Conservation (phyloP, 192 early-diverging fungal genomes). For the Geranomyces variabilis region DNA sequence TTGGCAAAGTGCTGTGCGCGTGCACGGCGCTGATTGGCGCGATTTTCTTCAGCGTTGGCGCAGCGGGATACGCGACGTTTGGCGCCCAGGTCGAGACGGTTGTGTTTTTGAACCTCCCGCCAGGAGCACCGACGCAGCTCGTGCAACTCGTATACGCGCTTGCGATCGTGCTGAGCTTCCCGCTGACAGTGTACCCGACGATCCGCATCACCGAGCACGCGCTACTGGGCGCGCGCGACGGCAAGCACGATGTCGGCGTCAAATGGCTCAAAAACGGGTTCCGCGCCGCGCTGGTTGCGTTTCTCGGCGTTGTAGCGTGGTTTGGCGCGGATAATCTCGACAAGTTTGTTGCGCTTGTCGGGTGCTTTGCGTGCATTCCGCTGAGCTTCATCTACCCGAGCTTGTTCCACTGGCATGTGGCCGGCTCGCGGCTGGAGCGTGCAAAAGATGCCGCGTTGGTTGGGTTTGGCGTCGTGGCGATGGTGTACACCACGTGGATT, state of each 20-base stretch:
- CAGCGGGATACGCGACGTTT: slow-evolving; percentile 82
- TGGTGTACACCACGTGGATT: slow-evolving; percentile 81
- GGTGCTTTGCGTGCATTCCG: slow-evolving; percentile 75
- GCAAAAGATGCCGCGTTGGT: slow-evolving; percentile 64
- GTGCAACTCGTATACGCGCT: slow-evolving; percentile 87
- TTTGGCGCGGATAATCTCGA: slow-evolving; percentile 76
- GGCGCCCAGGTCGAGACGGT: slow-evolving; percentile 84
- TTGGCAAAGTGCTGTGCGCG: slow-evolving; percentile 77
- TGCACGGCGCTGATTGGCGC: slow-evolving; percentile 79
- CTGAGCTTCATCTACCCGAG: slow-evolving; percentile 84
- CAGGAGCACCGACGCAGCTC: slow-evolving; percentile 62
- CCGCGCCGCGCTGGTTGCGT: slow-evolving; percentile 66
- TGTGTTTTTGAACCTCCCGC: slow-evolving; percentile 85
- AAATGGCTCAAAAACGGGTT: slow-evolving; percentile 89
- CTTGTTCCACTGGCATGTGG: slow-evolving; percentile 73
- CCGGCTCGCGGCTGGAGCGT: slow-evolving; percentile 34
- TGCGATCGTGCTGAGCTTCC: slow-evolving; percentile 92
- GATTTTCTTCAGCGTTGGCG: slow-evolving; percentile 81
- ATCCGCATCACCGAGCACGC: slow-evolving; percentile 91
- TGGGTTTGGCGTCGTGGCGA: slow-evolving; percentile 69
- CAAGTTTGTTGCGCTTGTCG: slow-evolving; percentile 82
- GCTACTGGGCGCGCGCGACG: slow-evolving; percentile 72
- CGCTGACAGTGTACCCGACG: slow-evolving; percentile 89
- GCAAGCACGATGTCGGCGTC: slow-evolving; percentile 75
- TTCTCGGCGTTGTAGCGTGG: slow-evolving; percentile 75